phyloP scores from a whole-genome alignment of 1,284 basidiomycete species.

The Phellopilus nigrolimitatus region DNA sequence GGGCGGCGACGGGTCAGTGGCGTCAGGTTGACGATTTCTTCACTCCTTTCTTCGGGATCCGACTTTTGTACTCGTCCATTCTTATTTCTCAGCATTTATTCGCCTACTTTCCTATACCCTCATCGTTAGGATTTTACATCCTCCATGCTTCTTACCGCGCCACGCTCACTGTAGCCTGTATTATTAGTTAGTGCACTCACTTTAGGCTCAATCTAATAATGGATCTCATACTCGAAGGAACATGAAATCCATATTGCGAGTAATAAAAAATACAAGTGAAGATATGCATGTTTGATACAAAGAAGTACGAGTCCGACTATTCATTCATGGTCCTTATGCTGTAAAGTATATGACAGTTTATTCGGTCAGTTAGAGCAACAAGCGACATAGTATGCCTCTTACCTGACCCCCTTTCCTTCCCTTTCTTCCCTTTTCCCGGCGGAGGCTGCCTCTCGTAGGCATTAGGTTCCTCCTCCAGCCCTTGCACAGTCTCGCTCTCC shows the following conservation, averaged over 20 bases:
- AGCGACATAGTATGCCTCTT: too few species aligned
- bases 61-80: not conserved
- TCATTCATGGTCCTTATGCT: too few species aligned
- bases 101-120: not conserved
- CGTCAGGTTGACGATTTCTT: not conserved
- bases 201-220: too few species aligned
- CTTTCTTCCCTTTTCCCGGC: slow-evolving; percentile 28
- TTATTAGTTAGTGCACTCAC: not conserved
- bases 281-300: too few species aligned
- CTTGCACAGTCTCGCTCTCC: slow-evolving; percentile 30
- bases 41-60: not conserved
- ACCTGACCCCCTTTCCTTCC: slow-evolving; percentile 14
- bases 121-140: not conserved
- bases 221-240: too few species aligned
- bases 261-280: too few species aligned
- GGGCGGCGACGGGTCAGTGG: not conserved
- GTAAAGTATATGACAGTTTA: too few species aligned
- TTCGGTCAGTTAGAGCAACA: too few species aligned
- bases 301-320: too few species aligned
- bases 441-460: slow-evolving; percentile 51
- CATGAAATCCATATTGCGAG: too few species aligned
- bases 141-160: not conserved
- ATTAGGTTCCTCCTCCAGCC: slow-evolving; percentile 39
- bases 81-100: not conserved
- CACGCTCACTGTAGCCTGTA: not conserved